Base-by-base conservation (phyloP, 495 filamentous ascomycete genomes). In the Corynascus novoguineensis region DNA sequence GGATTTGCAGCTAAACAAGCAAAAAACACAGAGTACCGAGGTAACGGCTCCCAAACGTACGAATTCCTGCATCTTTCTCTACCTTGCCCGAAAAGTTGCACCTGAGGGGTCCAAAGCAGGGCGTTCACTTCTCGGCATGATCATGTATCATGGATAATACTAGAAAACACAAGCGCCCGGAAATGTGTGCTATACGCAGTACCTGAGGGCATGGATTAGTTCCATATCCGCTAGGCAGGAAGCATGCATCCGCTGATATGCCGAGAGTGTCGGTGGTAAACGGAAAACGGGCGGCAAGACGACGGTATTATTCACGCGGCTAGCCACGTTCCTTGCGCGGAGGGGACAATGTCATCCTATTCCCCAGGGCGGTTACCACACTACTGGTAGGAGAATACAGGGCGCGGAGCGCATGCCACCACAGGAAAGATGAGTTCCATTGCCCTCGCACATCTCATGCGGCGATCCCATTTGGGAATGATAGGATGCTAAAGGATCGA, bases 301-400 rank as follows among this genome's bases (percentile, higher is more conserved):
- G 21, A 10, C 19, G 4, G 12, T 15, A 7, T 22, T 19, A n/a
- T 4, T 25, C 40, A 52, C 40, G 40, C 56, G 56, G 56, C 45
- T 57, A 53, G 50, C 31, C 47, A 50, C 61, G 25, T 34, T 17
- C 17, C 34, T 34, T 29, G 25, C 10, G 24, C 5, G 27, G 42
- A 21, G 27, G 32, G 5, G 14, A 21, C 7, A 25, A 41, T 32
- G 49, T 11, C 31, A 32, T 31, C 14, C 40, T 53, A 31, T 27
- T 53, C 49, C 19, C 42, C 8, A 59, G 6, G 49, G 57, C 57
- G 57, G 57, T 34, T 53, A 59, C 25, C 5, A 22, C 29, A 31
- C 41, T 12, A 22, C 19, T 34, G 31, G 17, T 29, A 31, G 21
- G 15, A 47, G 22, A 51, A 38, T 58, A 3, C n/a, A n/a, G n/a